phyloP scores from a whole-genome alignment of 768 basidiomycete genomes.

The Ramaria sp. region DNA sequence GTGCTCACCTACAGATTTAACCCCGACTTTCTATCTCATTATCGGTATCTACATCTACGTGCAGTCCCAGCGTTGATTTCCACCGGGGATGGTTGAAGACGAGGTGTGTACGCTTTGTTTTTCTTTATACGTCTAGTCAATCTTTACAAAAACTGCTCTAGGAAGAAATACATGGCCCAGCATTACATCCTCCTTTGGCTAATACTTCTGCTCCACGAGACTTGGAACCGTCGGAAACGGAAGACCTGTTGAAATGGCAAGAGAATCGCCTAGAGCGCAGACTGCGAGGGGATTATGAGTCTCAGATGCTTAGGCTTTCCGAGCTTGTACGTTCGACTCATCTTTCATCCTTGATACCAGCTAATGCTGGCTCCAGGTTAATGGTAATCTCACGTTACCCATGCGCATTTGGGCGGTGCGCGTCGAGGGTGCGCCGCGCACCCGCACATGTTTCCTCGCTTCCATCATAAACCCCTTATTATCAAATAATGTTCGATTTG shows the following conservation, averaged over 20 bases:
- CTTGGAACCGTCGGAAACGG: conserved; percentile 44
- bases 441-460: conserved; percentile 73
- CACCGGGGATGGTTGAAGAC: not conserved
- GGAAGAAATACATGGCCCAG: conserved; percentile 13
- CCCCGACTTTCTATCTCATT: too few species aligned
- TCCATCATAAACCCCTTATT: conserved; percentile 66
- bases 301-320: conserved; percentile 47
- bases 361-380: conserved; percentile 35
- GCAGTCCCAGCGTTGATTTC: too few species aligned
- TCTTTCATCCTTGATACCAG: not conserved
- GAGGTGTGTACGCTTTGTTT: not conserved
- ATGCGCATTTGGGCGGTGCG: conserved; percentile 67
- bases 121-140: not conserved
- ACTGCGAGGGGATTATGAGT: conserved; percentile 71
- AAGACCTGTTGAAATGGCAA: conserved; percentile 59
- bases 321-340: conserved; percentile 40
- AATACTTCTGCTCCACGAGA: conserved; percentile 45
- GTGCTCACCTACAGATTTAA: too few species aligned
- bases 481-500: not conserved
- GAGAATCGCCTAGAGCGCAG: conserved; percentile 59
- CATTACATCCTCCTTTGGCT: conserved; percentile 40
- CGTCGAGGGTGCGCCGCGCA: conserved; percentile 65
- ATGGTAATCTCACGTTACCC: conserved; percentile 53
- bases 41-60: too few species aligned
- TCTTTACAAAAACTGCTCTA: not conserved